Evolutionary conservation across 2,329 filamentous ascomycete genomes (phyloP), one percentile per base, ranked within the genome.

Genomic region (Neofusicoccum umdonicola): DNA sequence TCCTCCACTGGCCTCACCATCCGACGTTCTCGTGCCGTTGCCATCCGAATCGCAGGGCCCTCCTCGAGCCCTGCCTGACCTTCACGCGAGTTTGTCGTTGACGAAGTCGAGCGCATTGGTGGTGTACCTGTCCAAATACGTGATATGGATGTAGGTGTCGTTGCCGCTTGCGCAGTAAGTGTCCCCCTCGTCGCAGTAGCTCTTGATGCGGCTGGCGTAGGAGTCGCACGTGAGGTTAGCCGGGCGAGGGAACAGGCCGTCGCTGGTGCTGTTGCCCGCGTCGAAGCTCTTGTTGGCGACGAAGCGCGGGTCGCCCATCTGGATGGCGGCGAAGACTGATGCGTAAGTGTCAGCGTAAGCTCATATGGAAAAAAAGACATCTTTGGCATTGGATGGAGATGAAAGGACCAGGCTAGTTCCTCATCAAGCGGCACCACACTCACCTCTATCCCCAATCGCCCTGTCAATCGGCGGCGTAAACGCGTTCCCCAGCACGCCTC

Each of bases 161-260:
- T 62, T 48, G 9, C 58, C 58, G n/a, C 35, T 34, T 1, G 58
- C 45, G 37, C 58, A 62, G 45, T 50, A 62, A 6, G 31, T 27
- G 35, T 62, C 58, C 15, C 47, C 47, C 44, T 50, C 42, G 22
- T 62, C 58, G 31, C 58, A 62, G 45, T 62, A 62, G 45, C 45
- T 50, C 19, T 19, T 31, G 31, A 62, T 48, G 17, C 47, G 44
- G 19, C 39, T n/a, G 7, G 31, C 34, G 19, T 50, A 51, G n/a
- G 44, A 8, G 12, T 62, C 58, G 45, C 58, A 62, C n/a, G 58
- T 42, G 34, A 62, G 51, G 19, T 62, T 50, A 12, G 58, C 44
- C 2, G 58, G 58, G 5, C 58, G 58, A 2, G 58, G 58, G 19
- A 62, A 51, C 2, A 41, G 17, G 58, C 45, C 58, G 17, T 48